Evolutionary conservation across 1,284 basidiomycete genomes (phyloP).

Genomic region (Ustilago xerochloae): DNA sequence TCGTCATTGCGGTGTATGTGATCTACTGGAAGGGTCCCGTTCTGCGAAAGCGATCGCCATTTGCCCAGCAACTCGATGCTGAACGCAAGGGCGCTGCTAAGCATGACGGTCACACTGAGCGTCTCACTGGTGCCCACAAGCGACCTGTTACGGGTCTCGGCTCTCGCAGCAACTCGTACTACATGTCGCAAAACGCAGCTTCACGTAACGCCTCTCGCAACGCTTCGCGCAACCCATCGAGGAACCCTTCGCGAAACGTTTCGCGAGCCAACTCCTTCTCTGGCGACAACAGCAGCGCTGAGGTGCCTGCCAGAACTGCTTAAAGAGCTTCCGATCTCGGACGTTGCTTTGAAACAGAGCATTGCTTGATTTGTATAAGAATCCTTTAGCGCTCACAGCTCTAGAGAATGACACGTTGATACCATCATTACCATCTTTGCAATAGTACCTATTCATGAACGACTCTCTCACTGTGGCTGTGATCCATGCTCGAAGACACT

Average conservation of each 20-base stretch:
- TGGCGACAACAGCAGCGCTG: conserved; percentile 24
- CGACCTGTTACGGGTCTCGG: conserved; percentile 27
- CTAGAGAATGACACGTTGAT: too few relatives aligned
- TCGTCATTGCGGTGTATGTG: conserved; percentile 69
- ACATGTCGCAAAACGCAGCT: conserved; percentile 37
- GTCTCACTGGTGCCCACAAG: conserved; percentile 26
- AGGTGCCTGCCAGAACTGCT: conserved; percentile 22
- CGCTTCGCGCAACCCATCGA: conserved; percentile 22
- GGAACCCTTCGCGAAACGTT: conserved; percentile 23
- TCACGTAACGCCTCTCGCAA: conserved; percentile 33
- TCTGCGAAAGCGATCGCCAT: conserved; percentile 42
- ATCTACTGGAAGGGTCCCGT: conserved; percentile 69
- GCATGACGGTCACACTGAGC: conserved; percentile 19
- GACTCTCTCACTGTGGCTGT: too few relatives aligned
- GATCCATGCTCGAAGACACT: too few relatives aligned
- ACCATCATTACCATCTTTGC: too few relatives aligned
- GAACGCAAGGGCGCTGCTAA: conserved; percentile 16
- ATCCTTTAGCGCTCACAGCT: too few relatives aligned
- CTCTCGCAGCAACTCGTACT: conserved; percentile 36
- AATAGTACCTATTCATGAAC: too few relatives aligned
- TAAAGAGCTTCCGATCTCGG: not conserved
- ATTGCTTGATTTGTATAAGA: not conserved
- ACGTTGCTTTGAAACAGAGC: not conserved
- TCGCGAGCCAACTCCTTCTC: conserved; percentile 40
- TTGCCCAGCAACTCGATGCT: conserved; percentile 33